These are phyloP conservation scores for Aspergillus sp. DNA, from an alignment of 2,329 filamentous ascomycete species.

Conservation along the genomic window DNA sequence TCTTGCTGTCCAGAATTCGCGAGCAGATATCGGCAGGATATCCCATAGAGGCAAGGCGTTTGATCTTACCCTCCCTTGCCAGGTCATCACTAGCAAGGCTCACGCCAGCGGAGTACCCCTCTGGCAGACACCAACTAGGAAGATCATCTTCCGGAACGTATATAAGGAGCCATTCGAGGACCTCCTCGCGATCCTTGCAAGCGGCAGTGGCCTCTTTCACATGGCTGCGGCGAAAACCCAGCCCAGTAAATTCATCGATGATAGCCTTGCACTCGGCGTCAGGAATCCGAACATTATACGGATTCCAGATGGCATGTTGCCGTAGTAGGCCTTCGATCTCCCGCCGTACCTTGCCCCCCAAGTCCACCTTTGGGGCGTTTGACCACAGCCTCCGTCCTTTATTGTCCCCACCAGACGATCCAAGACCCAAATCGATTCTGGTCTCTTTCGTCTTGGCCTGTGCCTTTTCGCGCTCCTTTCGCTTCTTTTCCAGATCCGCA, in stretches of 20 bases:
- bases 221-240: constrained; percentile 87
- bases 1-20: constrained; percentile 68
- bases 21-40: constrained; percentile 84
- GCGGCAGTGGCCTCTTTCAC: constrained; percentile 81
- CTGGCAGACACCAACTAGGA: constrained; percentile 87
- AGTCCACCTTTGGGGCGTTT: constrained; percentile 84
- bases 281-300: constrained; percentile 67
- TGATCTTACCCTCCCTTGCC: constrained; percentile 76
- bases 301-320: constrained; percentile 81
- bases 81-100: constrained; percentile 80
- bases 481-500: constrained; percentile 73
- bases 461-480: constrained; percentile 64
- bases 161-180: constrained; percentile 91
- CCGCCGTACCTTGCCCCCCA: constrained; percentile 77
- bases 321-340: constrained; percentile 79
- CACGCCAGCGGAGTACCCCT: constrained; percentile 86
- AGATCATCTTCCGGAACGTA: constrained; percentile 96
- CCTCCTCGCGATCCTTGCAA: constrained; percentile 89
- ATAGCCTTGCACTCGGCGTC: constrained; percentile 57
- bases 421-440: constrained; percentile 49
- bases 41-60: constrained; percentile 75
- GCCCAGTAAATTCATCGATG: constrained; percentile 69
- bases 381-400: constrained; percentile 72
- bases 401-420: constrained; percentile 30
- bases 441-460: constrained; percentile 66